These are phyloP conservation scores for Syncephalastrum sp. DNA, from an alignment of 371 early-diverging fungal genomes.

Conservation along the genomic window DNA sequence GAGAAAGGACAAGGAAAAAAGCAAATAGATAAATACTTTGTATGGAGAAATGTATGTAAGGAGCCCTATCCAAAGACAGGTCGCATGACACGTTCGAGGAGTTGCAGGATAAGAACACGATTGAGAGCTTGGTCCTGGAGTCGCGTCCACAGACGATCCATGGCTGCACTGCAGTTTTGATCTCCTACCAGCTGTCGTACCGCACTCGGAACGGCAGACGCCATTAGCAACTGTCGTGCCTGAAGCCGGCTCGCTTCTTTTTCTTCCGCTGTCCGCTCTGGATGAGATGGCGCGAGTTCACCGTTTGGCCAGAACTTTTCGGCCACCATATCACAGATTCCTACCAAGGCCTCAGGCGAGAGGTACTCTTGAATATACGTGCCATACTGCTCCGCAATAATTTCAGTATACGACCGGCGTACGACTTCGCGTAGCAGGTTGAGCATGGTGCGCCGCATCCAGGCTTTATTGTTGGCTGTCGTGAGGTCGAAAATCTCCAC, in stretches of 20 bases:
- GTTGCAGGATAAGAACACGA: conserved; percentile 40
- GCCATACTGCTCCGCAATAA: conserved; percentile 38
- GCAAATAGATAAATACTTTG: conserved; percentile 3
- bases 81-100: conserved; percentile 41
- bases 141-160: conserved; percentile 50
- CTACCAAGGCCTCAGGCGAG: conserved; percentile 37
- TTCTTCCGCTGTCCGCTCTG: conserved; percentile 26
- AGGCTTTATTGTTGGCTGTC: conserved; percentile 42
- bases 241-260: conserved; percentile 26
- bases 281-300: conserved; percentile 9
- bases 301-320: conserved; percentile 46
- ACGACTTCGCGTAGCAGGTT: conserved; percentile 45
- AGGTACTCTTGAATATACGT: conserved; percentile 35
- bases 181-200: conserved; percentile 50
- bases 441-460: conserved; percentile 45
- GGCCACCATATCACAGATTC: conserved; percentile 20
- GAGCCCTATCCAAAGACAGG: conserved; percentile 36
- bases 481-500: conserved; percentile 49
- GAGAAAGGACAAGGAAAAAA: not conserved
- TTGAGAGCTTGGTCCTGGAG: conserved; percentile 39
- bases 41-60: not conserved
- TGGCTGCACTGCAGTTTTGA: conserved; percentile 42
- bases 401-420: conserved; percentile 45
- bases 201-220: conserved; percentile 33
- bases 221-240: conserved; percentile 33